A percentile compares a stretch with the other conserved stretches of the same genome.
Conservation (phyloP, 352 stramenopile species). For the Phytophthora quininea region DNA sequence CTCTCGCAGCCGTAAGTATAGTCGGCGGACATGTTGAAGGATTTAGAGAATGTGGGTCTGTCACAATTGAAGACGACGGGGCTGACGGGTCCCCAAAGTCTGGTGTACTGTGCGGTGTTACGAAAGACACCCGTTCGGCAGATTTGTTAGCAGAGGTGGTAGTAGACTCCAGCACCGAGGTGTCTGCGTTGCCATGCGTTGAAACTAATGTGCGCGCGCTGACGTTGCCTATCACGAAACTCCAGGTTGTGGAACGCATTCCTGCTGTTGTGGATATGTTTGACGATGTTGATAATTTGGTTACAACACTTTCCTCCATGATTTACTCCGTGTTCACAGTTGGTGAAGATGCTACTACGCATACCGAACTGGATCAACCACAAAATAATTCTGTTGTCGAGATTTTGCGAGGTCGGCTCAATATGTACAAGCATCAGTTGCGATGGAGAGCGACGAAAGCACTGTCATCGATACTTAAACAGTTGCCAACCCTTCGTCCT, state of each 20-base stretch:
- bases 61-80: constrained; percentile 59
- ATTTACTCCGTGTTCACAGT: constrained; percentile 31
- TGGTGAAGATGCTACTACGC: constrained; percentile 34
- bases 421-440: constrained; percentile 80
- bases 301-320: constrained; percentile 59
- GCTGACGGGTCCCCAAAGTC: constrained; percentile 24
- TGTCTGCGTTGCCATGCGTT: constrained; percentile 16
- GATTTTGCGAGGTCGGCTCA: constrained; percentile 61
- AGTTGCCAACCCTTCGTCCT: constrained; percentile 55
- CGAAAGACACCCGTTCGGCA: constrained; percentile 41
- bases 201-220: constrained; percentile 21
- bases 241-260: constrained; percentile 76
- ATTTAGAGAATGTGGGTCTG: constrained; percentile 67
- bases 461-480: constrained; percentile 70
- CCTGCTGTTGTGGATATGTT: constrained; percentile 83
- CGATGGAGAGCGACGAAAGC: constrained; percentile 84
- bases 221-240: constrained; percentile 50
- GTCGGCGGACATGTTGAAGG: constrained; percentile 76
- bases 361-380: constrained; percentile 59
- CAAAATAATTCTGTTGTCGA: constrained; percentile 71
- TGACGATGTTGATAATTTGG: constrained; percentile 60
- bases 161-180: constrained; percentile 18
- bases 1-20: constrained; percentile 75
- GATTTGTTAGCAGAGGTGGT: constrained; percentile 48
- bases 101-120: constrained; percentile 46